A percentile compares a stretch with the other conserved stretches of the same genome.
Conservation (phyloP, 1,284 basidiomycete genomes). For the Cryptococcus sp. region DNA sequence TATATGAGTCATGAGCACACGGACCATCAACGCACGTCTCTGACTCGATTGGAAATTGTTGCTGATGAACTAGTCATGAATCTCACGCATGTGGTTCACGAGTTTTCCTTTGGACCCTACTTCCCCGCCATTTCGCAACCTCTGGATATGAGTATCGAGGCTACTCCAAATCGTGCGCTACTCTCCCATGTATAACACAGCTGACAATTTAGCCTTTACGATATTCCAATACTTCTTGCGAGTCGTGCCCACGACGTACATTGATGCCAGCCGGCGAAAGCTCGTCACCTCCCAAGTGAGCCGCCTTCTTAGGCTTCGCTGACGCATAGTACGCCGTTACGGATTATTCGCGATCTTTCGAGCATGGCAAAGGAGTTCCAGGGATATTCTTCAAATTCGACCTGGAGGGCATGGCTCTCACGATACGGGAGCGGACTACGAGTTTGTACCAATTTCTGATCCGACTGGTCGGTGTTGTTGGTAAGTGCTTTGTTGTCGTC, state of each 20-base stretch:
- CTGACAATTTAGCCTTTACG: conserved; percentile 62
- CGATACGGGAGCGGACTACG: conserved; percentile 80
- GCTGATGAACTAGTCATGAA: conserved; percentile 71
- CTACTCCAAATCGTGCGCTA: conserved; percentile 71
- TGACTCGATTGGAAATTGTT: conserved; percentile 1
- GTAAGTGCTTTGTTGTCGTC: conserved; percentile 14
- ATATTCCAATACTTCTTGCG: conserved; percentile 96
- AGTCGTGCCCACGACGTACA: conserved; percentile 90
- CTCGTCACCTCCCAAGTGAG: conserved; percentile 61
- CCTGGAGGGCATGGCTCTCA: conserved; percentile 81
- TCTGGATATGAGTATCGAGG: conserved; percentile 82
- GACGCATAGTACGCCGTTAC: conserved; percentile 84
- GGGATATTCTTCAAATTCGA: conserved; percentile 98
- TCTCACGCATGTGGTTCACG: conserved; percentile 89
- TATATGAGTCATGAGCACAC: conserved; percentile 84
- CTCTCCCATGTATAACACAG: no score
- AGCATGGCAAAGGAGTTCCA: conserved; percentile 75
- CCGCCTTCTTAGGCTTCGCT: background rate
- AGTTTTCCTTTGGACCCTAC: conserved; percentile 94
- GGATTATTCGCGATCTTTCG: conserved; percentile 75
- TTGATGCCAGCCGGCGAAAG: conserved; percentile 60
- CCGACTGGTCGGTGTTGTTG: conserved; percentile 53
- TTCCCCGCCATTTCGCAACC: conserved; percentile 96
- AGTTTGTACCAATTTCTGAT: conserved; percentile 76
- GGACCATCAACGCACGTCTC: conserved; percentile 64